phyloP scores from a whole-genome alignment of 305 asterid genomes.

The Fraxinus paxiana region DNA sequence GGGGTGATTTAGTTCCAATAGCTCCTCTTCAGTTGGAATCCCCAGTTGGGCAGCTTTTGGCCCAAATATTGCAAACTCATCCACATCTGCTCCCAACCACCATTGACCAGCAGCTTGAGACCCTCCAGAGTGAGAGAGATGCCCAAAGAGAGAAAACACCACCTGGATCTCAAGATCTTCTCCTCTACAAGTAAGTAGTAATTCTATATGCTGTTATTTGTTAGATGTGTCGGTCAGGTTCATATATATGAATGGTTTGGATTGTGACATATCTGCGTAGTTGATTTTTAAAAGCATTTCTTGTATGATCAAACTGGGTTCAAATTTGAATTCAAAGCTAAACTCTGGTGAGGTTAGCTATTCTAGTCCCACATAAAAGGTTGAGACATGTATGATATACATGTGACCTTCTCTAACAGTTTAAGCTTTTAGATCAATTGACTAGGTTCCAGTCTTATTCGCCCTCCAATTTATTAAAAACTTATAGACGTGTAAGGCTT shows the following conservation, averaged over 20 bases:
- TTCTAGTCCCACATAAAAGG: neutral
- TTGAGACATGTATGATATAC: neutral
- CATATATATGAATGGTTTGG: neutral
- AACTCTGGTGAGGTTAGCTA: neutral
- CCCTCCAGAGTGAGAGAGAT: conserved; percentile 67
- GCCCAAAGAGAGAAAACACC: conserved; percentile 38
- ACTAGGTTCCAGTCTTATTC: neutral
- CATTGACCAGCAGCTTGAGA: conserved; percentile 87
- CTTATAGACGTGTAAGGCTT: neutral
- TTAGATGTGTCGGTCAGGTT: neutral
- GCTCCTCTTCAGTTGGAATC: conserved; percentile 83
- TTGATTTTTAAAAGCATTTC: neutral
- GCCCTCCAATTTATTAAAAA: neutral
- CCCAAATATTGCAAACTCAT: conserved; percentile 60
- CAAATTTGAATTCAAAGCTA: neutral
- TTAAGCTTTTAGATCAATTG: neutral
- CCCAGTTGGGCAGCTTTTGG: conserved; percentile 77
- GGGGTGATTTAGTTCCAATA: conserved; percentile 49
- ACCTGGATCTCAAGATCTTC: conserved; percentile 55
- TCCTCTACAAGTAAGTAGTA: conserved; percentile 62
- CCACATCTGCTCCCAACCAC: conserved; percentile 77
- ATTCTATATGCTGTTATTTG: neutral
- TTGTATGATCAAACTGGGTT: neutral
- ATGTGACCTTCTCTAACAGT: neutral
- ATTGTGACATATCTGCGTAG: neutral